phyloP scores from a whole-genome alignment of 2,329 filamentous ascomycete genomes.

The Nothophoma quercina region DNA sequence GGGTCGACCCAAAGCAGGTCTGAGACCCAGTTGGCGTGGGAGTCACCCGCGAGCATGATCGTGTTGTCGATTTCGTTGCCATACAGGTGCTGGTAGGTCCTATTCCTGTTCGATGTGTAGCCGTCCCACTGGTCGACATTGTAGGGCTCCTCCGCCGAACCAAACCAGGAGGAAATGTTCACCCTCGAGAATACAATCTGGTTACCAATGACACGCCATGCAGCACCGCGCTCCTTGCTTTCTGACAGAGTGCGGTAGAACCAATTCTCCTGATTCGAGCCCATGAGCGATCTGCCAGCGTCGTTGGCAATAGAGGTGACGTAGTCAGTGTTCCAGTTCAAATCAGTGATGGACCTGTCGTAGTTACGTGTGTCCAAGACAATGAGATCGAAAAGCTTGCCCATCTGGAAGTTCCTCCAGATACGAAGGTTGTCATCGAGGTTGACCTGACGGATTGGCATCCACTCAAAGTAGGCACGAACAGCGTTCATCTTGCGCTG shows the following conservation, averaged over 20 bases:
- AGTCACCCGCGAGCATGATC: constrained; percentile 73
- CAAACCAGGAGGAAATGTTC: constrained; percentile 19
- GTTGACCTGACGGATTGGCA: constrained; percentile 54
- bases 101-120: constrained; percentile 72
- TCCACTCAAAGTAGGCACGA: constrained; percentile 56
- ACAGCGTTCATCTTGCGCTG: constrained; percentile 58
- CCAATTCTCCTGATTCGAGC: constrained; percentile 74
- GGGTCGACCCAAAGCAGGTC: constrained; percentile 51
- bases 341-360: constrained; percentile 32
- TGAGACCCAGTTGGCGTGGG: constrained; percentile 65
- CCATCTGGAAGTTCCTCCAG: constrained; percentile 50
- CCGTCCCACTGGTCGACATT: constrained; percentile 63
- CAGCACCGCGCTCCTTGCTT: constrained; percentile 65
- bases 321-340: constrained; percentile 65
- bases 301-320: constrained; percentile 68
- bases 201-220: constrained; percentile 73
- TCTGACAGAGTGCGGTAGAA: constrained; percentile 44
- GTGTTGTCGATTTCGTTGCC: constrained; percentile 73
- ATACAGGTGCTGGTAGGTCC: constrained; percentile 70
- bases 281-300: constrained; percentile 72
- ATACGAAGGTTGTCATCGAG: constrained; percentile 53
- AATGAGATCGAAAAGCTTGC: constrained; percentile 50
- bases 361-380: constrained; percentile 53
- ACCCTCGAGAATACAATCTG: constrained; percentile 58
- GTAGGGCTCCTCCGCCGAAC: constrained; percentile 10